These are phyloP conservation scores for Agaricus blazei DNA, from an alignment of 768 basidiomycete species.

Conservation along the genomic window DNA sequence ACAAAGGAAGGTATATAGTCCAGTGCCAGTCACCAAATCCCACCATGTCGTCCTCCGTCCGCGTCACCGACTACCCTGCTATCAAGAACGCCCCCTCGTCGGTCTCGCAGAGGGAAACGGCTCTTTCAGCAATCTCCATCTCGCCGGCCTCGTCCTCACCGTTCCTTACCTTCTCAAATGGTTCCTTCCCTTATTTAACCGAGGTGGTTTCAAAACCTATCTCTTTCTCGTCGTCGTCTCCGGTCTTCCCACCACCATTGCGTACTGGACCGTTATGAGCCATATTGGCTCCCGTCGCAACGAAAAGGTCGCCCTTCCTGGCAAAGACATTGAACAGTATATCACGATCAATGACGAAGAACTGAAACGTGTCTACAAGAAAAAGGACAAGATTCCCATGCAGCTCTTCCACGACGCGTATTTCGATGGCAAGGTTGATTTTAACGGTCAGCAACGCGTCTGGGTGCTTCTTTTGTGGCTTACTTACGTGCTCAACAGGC, in stretches of 20 bases:
- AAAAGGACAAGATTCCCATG: slow-evolving; percentile 93
- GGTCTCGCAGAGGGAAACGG: slow-evolving; percentile 86
- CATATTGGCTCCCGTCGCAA: slow-evolving; percentile 77
- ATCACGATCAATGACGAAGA: slow-evolving; percentile 85
- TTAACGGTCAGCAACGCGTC: slow-evolving; percentile 62
- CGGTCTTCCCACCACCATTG: slow-evolving; percentile 72
- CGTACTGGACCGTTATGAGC: slow-evolving; percentile 89
- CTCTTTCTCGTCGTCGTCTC: slow-evolving; percentile 71
- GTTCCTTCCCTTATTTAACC: slow-evolving; percentile 74
- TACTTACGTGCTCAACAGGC: slow-evolving; percentile 38
- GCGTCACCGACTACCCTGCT: slow-evolving; percentile 62
- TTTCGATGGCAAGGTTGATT: slow-evolving; percentile 93
- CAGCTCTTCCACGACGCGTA: slow-evolving; percentile 97
- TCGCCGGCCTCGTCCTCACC: slow-evolving; percentile 70
- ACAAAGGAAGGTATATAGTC: background rate
- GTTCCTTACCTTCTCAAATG: slow-evolving; percentile 85
- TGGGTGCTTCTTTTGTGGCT: slow-evolving; percentile 7
- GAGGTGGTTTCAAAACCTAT: slow-evolving; percentile 84
- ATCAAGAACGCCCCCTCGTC: slow-evolving; percentile 80
- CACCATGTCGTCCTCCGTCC: slow-evolving; percentile 38
- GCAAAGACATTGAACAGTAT: slow-evolving; percentile 83
- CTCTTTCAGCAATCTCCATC: slow-evolving; percentile 75
- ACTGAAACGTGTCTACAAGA: slow-evolving; percentile 73
- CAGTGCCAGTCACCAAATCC: slow-evolving; percentile 3
- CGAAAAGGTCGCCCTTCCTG: slow-evolving; percentile 80